Conservation (phyloP, 2,329 filamentous ascomycete species). For the Claviceps lovelessii region DNA sequence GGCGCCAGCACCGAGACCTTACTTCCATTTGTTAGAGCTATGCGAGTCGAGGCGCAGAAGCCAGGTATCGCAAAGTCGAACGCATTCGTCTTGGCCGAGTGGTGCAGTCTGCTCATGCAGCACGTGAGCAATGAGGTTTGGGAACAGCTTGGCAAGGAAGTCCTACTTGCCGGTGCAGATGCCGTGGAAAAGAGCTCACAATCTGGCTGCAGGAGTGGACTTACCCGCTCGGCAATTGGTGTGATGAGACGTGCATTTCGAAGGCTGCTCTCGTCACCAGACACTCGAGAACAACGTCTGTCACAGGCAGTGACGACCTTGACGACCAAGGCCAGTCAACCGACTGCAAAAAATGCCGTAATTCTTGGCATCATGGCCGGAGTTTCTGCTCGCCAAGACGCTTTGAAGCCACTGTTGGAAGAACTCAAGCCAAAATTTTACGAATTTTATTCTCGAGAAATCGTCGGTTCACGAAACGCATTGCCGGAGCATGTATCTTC, state of each 20-base stretch:
- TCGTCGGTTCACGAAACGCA: slow-evolving; percentile 61
- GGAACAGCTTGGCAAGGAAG: slow-evolving; percentile 48
- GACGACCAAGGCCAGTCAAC: slow-evolving; percentile 49
- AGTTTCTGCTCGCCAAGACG: slow-evolving; percentile 59
- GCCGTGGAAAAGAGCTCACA: slow-evolving; percentile 66
- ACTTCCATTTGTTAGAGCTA: slow-evolving; percentile 47
- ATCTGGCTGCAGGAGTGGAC: slow-evolving; percentile 44
- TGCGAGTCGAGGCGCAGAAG: slow-evolving; percentile 64
- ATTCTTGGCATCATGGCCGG: slow-evolving; percentile 78
- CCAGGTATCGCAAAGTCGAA: slow-evolving; percentile 61
- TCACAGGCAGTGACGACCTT: slow-evolving; percentile 50
- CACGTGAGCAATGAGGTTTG: slow-evolving; percentile 49
- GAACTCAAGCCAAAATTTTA: slow-evolving; percentile 57
- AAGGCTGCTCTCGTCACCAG: slow-evolving; percentile 48
- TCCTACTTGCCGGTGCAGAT: slow-evolving; percentile 56
- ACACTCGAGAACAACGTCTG: slow-evolving; percentile 44
- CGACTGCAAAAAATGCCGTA: slow-evolving; percentile 56
- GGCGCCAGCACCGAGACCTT: slow-evolving; percentile 41
- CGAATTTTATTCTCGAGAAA: slow-evolving; percentile 71
- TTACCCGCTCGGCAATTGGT: slow-evolving; percentile 60
- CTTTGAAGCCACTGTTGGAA: slow-evolving; percentile 48
- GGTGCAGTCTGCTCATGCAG: slow-evolving; percentile 70
- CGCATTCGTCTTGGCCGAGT: slow-evolving; percentile 81
- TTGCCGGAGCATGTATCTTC: slow-evolving; percentile 58
- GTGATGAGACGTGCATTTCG: slow-evolving; percentile 69